Base-by-base conservation (phyloP, 106 monocot genomes). In the Phalaenopsis equestris region DNA sequence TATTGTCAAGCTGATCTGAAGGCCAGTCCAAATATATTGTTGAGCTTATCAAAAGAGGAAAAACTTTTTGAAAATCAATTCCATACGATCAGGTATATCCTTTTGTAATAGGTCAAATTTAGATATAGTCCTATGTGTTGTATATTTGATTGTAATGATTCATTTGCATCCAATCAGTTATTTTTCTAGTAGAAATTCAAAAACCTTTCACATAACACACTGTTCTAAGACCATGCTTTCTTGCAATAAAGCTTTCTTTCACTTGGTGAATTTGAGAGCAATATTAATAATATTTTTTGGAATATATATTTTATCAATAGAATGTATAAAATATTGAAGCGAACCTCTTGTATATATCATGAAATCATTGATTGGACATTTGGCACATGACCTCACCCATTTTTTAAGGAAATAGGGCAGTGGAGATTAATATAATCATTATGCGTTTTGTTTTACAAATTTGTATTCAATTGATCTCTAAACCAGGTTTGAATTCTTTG, bases 61-160 rank as follows among this genome's bases (percentile, higher is more conserved):
- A 12, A 16, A 75, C 42, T 12, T n/a, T 75, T 45, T 42, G 75
- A 45, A 43, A 45, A 75, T 75, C 75, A 45, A 75, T 42, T 0
- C 75, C 42, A 46, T 75, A 75, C 18, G 41, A 45, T 17, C 38
- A 10, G 11, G 2, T 73, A 12, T 37, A 41, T 11, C 48, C 7
- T 48, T 48, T 48, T 48, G 7, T 48, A 19, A 75, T 5, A 3
- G 45, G 7, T 75, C 18, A 45, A 43, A 46, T 45, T 45, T 75
- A 17, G 42, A 19, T 5, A 75, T 75, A 14, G 43, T 75, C 4
- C 75, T 23, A 75, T 75, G 43, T 75, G 18, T 43, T 9, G 42
- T 75, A 75, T 42, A 45, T 75, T 46, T 75, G 16, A 75, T 43
- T 42, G 41, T 75, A 75, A 75, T 30, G 16, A 75, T 18, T 15